Evolutionary conservation across 148 eudicot species (phyloP), one percentile per base, ranked within the genome.

Genomic region (Silene conica): DNA sequence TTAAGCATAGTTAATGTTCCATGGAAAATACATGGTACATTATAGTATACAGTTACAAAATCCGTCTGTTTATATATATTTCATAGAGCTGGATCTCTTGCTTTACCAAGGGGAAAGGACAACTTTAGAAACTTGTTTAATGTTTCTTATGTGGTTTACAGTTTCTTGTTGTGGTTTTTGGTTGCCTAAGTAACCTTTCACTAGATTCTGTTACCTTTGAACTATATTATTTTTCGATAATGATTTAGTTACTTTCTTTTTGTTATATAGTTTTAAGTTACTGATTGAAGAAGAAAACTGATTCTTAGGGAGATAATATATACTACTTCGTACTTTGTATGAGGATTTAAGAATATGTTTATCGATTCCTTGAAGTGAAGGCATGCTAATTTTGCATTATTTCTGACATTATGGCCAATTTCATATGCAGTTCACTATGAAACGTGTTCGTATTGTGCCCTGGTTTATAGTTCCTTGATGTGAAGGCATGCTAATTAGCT

Each of bases 401-500:
- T 41, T 25, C 21, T 22, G 73, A 67, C 14, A 45, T 28, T 52
- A 34, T 41, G 74, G 15, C 26, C 63, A 6, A 59, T 61, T 74
- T 70, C 22, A 1, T 74, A 6, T n/a, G 28, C 25, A 76, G 34
- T 23, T 80, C 76, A 72, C 6, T 34, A 80, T 80, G 82, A 68
- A 63, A 64, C 18, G 46, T 50, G 59, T 72, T 66, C 67, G 45
- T 69, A 16, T 81, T 34, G 23, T 77, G 61, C 76, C 60, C 31
- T 84, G 81, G 79, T 28, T 84, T 41, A 81, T 66, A 74, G 81
- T 72, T n/a, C n/a, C n/a, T n/a, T n/a, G n/a, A n/a, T n/a, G n/a
- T n/a, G n/a, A n/a, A n/a, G n/a, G n/a, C n/a, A n/a, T n/a, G n/a
- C n/a, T n/a, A n/a, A n/a, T n/a, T n/a, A n/a, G n/a, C n/a, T n/a